Conservation (phyloP, 768 basidiomycete genomes). For the Coprinopsis sp. region DNA sequence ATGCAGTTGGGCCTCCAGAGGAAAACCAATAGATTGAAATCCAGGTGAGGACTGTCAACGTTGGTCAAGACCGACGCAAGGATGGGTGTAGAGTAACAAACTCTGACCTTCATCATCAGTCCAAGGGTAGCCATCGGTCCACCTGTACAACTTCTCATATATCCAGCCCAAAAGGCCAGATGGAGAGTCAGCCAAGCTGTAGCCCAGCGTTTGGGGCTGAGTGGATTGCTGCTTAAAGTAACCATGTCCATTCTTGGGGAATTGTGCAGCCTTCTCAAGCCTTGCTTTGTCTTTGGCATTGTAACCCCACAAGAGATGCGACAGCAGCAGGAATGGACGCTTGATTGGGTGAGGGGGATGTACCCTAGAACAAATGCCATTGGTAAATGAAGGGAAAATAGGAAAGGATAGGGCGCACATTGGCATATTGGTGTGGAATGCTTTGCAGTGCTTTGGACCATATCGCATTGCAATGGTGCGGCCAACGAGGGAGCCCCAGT, state of each 20-base stretch:
- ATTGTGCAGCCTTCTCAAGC: constrained; percentile 21
- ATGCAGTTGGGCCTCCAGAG: too few species aligned
- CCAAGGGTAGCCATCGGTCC: constrained; percentile 50
- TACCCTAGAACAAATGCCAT: not conserved
- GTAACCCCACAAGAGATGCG: constrained; percentile 12
- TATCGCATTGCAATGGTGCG: constrained; percentile 23
- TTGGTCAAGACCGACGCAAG: too few species aligned
- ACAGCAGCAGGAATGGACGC: constrained; percentile 10
- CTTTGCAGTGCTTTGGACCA: constrained; percentile 39
- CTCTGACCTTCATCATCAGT: constrained; percentile 48
- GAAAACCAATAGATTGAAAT: too few species aligned
- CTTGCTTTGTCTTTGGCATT: constrained; percentile 25
- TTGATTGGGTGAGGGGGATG: constrained; percentile 10
- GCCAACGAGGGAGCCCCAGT: constrained; percentile 23
- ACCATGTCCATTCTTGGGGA: constrained; percentile 24
- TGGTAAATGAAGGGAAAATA: not conserved
- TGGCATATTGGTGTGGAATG: constrained; percentile 48
- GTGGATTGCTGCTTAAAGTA: constrained; percentile 37
- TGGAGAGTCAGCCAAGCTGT: constrained; percentile 52
- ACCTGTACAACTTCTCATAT: constrained; percentile 43
- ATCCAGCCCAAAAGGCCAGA: constrained; percentile 50
- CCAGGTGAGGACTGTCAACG: too few species aligned
- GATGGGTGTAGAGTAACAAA: too few species aligned
- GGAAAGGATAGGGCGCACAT: constrained; percentile 27
- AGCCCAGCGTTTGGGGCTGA: constrained; percentile 47